phyloP scores from a whole-genome alignment of 768 basidiomycete species.

The Xerocomellus chrysenteron region DNA sequence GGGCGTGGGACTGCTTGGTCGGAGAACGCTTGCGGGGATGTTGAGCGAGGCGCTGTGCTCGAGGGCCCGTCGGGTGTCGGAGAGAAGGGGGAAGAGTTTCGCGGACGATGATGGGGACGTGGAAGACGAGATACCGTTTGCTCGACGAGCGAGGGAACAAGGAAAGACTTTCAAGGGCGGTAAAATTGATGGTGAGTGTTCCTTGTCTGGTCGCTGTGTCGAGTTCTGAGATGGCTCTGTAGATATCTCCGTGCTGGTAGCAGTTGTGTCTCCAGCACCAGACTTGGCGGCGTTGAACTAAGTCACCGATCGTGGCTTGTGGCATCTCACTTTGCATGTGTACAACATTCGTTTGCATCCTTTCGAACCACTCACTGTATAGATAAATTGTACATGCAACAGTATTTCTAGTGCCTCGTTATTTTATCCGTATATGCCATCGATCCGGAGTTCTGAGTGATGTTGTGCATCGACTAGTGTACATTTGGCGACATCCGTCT shows the following conservation, averaged over 20 bases:
- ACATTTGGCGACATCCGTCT: slow-evolving; percentile 19
- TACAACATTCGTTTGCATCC: slow-evolving; percentile 25
- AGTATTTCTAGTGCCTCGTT: slow-evolving; percentile 6
- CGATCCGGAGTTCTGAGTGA: background rate
- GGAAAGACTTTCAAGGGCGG: slow-evolving; percentile 76
- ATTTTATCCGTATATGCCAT: slow-evolving; percentile 13
- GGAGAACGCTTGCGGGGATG: slow-evolving; percentile 63
- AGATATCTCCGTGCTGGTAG: slow-evolving; percentile 70
- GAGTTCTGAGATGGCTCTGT: slow-evolving; percentile 3
- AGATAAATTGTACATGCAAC: slow-evolving; percentile 24
- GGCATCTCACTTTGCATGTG: slow-evolving; percentile 21
- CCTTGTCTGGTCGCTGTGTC: background rate
- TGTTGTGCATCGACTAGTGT: background rate
- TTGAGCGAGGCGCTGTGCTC: slow-evolving; percentile 80
- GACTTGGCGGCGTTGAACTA: slow-evolving; percentile 20
- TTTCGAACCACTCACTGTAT: slow-evolving; percentile 22
- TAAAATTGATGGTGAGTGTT: slow-evolving; percentile 73
- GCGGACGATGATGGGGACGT: slow-evolving; percentile 28
- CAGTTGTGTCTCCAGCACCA: slow-evolving; percentile 54
- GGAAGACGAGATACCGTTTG: slow-evolving; percentile 75
- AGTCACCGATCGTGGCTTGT: slow-evolving; percentile 1
- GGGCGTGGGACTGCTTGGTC: slow-evolving; percentile 36
- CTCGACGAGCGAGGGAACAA: slow-evolving; percentile 69
- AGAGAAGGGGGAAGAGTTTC: slow-evolving; percentile 36
- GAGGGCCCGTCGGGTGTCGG: slow-evolving; percentile 68